Percentiles rank a stretch among this genome's conserved stretches.
Conservation (phyloP, 257 asterid species). For the Capsicum rhomboideum region DNA sequence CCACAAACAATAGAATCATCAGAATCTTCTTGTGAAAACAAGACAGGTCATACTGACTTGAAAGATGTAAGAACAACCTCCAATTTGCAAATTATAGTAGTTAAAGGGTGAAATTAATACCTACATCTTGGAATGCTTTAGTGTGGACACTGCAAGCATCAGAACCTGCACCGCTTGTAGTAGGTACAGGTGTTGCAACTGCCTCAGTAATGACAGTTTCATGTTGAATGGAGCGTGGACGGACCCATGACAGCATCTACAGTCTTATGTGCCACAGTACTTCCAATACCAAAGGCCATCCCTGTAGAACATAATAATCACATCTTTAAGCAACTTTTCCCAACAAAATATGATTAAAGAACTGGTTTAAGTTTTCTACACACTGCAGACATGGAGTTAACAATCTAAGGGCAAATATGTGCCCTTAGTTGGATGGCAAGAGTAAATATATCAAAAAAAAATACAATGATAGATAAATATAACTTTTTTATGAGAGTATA, state of each 20-base stretch:
- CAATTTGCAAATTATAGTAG: background rate
- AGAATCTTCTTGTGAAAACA: background rate
- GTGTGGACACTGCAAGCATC: conserved; percentile 57
- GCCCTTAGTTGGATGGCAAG: no score
- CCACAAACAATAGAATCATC: background rate
- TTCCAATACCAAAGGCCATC: conserved; percentile 65
- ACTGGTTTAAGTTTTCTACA: background rate
- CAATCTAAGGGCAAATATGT: no score
- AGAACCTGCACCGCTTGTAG: conserved; percentile 16
- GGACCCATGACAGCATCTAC: conserved; percentile 76
- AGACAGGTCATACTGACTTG: background rate
- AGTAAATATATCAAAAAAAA: no score
- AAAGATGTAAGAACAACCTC: background rate
- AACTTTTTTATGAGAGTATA: conserved; percentile 52
- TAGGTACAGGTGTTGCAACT: conserved; percentile 31
- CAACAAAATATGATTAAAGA: background rate
- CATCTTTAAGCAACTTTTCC: background rate
- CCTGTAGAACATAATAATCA: conserved; percentile 25
- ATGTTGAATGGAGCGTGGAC: conserved; percentile 70
- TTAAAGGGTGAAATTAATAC: background rate
- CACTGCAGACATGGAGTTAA: no score
- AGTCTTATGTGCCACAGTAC: conserved; percentile 73
- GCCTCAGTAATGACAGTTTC: conserved; percentile 45
- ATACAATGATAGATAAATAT: background rate
- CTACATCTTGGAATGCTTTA: conserved; percentile 74